Conservation (phyloP, 768 basidiomycete species). For the Naganishia kalamii region DNA sequence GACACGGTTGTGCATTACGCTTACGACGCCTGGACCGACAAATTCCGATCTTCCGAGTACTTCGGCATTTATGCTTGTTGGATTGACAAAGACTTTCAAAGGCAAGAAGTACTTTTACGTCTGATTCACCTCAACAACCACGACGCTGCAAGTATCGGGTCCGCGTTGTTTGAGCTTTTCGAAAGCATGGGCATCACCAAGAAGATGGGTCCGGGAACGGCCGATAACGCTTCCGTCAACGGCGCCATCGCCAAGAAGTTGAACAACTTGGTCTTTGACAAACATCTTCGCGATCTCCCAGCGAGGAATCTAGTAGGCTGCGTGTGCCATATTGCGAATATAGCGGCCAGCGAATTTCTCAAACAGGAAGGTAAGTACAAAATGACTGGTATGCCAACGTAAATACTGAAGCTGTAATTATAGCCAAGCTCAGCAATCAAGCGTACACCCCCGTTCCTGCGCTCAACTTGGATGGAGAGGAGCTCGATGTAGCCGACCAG, state of each 20-base stretch:
- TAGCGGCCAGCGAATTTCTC: neutral
- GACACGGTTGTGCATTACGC: neutral
- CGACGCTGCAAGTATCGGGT: neutral
- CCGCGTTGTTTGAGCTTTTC: neutral
- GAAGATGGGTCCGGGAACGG: neutral
- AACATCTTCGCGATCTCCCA: neutral
- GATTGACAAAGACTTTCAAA: neutral
- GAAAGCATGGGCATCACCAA: neutral
- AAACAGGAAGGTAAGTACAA: neutral
- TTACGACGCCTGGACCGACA: neutral
- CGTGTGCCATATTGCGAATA: neutral
- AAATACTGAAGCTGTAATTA: too few relatives aligned
- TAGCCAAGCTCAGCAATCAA: too few relatives aligned
- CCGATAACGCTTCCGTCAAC: neutral
- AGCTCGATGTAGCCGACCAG: too few relatives aligned
- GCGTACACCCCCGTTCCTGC: too few relatives aligned
- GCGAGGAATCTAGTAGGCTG: neutral
- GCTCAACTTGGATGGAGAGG: too few relatives aligned
- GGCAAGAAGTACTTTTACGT: neutral
- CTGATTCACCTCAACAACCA: neutral
- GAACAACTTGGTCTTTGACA: neutral
- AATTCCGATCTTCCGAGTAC: neutral
- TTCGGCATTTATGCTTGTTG: neutral
- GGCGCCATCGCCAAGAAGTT: neutral
- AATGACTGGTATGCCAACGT: too few relatives aligned